These are phyloP conservation scores for Saturnispora bothae DNA, from an alignment of 805 yeast genomes.

Conservation along the genomic window DNA sequence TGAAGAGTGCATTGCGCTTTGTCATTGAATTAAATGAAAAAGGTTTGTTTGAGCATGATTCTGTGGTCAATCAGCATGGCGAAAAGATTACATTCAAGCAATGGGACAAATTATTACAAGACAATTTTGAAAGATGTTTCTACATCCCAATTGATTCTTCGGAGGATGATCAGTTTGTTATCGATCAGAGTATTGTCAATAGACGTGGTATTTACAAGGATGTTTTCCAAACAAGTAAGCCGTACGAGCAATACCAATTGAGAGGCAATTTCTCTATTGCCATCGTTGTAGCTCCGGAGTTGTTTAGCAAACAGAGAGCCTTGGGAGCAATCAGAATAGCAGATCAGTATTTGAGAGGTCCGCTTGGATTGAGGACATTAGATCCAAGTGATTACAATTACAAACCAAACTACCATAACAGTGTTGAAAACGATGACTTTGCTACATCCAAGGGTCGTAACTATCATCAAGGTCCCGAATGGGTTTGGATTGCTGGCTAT, in stretches of 20 bases:
- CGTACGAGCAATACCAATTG: slow-evolving; percentile 87
- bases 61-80: slow-evolving; percentile 54
- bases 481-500: slow-evolving; percentile 91
- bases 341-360: slow-evolving; percentile 70
- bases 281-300: slow-evolving; percentile 89
- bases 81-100: slow-evolving; percentile 41
- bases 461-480: slow-evolving; percentile 98
- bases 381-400: slow-evolving; percentile 92
- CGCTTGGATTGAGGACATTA: slow-evolving; percentile 81
- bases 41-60: slow-evolving; percentile 46
- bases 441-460: slow-evolving; percentile 92
- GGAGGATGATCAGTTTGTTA: slow-evolving; percentile 50
- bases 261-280: slow-evolving; percentile 92
- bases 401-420: slow-evolving; percentile 77
- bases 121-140: slow-evolving; percentile 69
- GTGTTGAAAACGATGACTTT: slow-evolving; percentile 75
- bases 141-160: slow-evolving; percentile 59
- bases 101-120: slow-evolving; percentile 65
- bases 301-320: slow-evolving; percentile 57
- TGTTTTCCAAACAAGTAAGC: slow-evolving; percentile 67
- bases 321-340: slow-evolving; percentile 57
- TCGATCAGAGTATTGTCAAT: slow-evolving; percentile 60
- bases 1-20: slow-evolving; percentile 78
- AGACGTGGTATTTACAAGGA: slow-evolving; percentile 95
- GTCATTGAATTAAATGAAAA: slow-evolving; percentile 46